Conservation (phyloP, 257 asterid species). For the Cynanchum wilfordii region DNA sequence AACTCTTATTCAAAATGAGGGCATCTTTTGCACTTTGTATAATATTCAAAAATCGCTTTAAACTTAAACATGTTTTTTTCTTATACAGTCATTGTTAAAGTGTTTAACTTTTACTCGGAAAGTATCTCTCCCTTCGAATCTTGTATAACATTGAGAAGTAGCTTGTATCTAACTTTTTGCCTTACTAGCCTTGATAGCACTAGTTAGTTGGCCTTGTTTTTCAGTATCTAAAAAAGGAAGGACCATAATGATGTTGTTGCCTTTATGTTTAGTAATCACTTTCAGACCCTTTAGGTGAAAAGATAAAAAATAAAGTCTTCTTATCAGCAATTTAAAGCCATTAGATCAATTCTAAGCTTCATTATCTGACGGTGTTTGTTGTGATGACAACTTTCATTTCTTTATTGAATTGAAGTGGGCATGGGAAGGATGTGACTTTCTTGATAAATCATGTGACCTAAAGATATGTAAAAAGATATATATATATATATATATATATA, state of each 20-base stretch:
- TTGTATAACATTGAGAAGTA: too few species aligned
- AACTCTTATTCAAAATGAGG: too few species aligned
- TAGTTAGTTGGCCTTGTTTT: background rate
- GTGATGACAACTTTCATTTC: too few species aligned
- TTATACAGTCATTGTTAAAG: too few species aligned
- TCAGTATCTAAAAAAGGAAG: background rate
- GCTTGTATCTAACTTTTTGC: slow-evolving; percentile 8
- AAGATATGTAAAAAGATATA: too few species aligned
- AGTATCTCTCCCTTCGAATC: too few species aligned
- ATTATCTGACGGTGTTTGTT: background rate
- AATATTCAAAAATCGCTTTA: too few species aligned
- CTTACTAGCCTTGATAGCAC: background rate
- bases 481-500: too few species aligned
- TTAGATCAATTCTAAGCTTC: background rate
- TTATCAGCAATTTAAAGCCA: background rate
- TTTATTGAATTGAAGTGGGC: background rate
- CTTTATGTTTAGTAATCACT: too few species aligned
- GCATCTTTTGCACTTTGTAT: too few species aligned
- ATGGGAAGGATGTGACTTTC: slow-evolving; percentile 21
- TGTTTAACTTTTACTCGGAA: too few species aligned
- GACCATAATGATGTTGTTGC: background rate
- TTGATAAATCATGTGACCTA: background rate
- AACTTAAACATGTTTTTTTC: too few species aligned
- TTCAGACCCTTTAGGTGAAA: background rate
- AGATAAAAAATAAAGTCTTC: background rate